These are phyloP conservation scores for Vaccinium macrocarpon DNA, from an alignment of 148 eudicot species.

Conservation along the genomic window DNA sequence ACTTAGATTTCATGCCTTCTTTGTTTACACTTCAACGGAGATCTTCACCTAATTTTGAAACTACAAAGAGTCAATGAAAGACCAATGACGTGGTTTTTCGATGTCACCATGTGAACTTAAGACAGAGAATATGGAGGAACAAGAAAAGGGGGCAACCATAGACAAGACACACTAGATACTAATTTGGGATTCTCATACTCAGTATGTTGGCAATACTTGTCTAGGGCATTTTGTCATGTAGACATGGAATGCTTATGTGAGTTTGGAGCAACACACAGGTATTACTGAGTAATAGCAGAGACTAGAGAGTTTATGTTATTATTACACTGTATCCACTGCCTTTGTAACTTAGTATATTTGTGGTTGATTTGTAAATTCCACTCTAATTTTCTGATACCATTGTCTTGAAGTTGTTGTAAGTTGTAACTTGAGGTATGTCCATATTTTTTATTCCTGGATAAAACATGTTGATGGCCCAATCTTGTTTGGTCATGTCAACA, in stretches of 20 bases:
- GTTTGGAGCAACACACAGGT: not conserved
- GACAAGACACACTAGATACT: not conserved
- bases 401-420: not conserved
- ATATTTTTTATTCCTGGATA: not conserved
- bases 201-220: not conserved
- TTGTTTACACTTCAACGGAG: not conserved
- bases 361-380: not conserved
- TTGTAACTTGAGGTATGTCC: not conserved
- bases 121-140: not conserved
- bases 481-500: not conserved
- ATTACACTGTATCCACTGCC: not conserved
- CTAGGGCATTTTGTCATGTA: not conserved
- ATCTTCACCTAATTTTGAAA: not conserved
- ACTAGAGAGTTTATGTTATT: not conserved
- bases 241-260: not conserved
- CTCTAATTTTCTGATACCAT: not conserved
- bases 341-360: not conserved
- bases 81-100: not conserved
- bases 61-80: not conserved
- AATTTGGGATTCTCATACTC: not conserved
- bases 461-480: not conserved
- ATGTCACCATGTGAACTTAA: not conserved
- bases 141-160: not conserved
- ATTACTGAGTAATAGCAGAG: not conserved
- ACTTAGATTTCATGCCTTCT: not conserved